Evolutionary conservation across 495 filamentous ascomycete species (phyloP).

Genomic region (Sporormia fimetaria): DNA sequence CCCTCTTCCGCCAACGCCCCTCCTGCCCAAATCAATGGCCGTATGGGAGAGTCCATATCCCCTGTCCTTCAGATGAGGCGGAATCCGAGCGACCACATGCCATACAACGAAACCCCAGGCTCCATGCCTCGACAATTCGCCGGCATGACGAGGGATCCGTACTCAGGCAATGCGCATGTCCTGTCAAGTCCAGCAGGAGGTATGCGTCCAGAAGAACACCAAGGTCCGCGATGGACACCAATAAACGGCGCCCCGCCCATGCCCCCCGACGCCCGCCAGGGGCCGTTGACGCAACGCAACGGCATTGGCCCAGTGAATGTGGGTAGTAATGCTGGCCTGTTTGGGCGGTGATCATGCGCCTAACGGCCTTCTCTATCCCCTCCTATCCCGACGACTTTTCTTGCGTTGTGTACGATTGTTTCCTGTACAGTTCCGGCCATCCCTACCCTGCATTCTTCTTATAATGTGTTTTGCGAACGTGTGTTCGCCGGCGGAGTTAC

Average conservation of each 20-base stretch:
- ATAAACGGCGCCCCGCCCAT: no score
- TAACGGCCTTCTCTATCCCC: no score
- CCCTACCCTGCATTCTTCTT: no score
- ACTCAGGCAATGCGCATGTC: conserved; percentile 8
- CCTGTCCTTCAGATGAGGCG: conserved; percentile 24
- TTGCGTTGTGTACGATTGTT: no score
- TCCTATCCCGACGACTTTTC: no score
- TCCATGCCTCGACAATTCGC: conserved; percentile 7
- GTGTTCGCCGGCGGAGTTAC: no score
- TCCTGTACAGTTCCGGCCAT: no score
- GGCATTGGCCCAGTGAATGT: conserved; percentile 19
- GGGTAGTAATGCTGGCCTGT: conserved; percentile 17
- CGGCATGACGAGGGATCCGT: conserved; percentile 7
- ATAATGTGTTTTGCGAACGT: no score
- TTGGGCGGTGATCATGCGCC: conserved; percentile 9
- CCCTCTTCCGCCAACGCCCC: conserved; percentile 32
- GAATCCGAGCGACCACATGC: conserved; percentile 13
- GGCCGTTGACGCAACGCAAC: conserved; percentile 14
- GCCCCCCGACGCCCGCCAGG: conserved; percentile 5
- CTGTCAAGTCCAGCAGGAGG: conserved; percentile 14
- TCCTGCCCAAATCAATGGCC: conserved; percentile 13
- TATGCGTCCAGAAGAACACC: conserved; percentile 2
- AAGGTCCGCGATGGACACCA: conserved; percentile 10
- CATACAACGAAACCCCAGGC: conserved; percentile 6
- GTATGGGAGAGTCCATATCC: conserved; percentile 19